phyloP scores from a whole-genome alignment of 1,284 basidiomycete genomes.

The Moesziomyces sp. region DNA sequence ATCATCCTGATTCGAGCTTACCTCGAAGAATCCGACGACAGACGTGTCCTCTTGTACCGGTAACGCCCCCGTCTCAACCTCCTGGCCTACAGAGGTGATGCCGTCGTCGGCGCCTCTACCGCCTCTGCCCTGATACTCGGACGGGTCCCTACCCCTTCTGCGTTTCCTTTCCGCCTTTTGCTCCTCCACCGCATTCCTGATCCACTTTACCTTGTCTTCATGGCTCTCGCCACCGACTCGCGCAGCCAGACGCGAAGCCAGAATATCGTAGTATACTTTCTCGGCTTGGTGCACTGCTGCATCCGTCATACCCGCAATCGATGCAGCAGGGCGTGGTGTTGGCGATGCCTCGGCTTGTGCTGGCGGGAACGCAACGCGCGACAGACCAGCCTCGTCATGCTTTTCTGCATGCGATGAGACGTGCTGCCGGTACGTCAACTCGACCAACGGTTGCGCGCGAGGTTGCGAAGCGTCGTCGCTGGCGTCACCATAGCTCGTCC shows the following conservation, averaged over 20 bases:
- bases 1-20: conserved; percentile 5
- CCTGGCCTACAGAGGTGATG: conserved; percentile 9
- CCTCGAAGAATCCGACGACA: conserved; percentile 32
- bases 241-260: conserved; percentile 55
- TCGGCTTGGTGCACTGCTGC: conserved; percentile 27
- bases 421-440: conserved; percentile 35
- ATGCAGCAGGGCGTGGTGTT: conserved; percentile 9
- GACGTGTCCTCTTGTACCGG: neutral
- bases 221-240: conserved; percentile 4
- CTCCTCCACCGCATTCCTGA: conserved; percentile 74
- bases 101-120: conserved; percentile 46
- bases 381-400: neutral
- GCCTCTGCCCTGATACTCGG: conserved; percentile 55
- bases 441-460: conserved; percentile 13
- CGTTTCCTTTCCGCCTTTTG: conserved; percentile 72
- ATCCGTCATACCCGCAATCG: conserved; percentile 34
- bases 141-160: conserved; percentile 27
- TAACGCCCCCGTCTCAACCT: neutral
- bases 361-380: conserved; percentile 31
- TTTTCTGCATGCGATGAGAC: neutral
- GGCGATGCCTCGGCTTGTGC: neutral
- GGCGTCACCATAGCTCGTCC: neutral
- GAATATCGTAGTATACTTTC: conserved; percentile 60
- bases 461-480: neutral
- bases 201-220: conserved; percentile 68